Evolutionary conservation across 805 yeast species (phyloP).

Genomic region (Pichia heedii): DNA sequence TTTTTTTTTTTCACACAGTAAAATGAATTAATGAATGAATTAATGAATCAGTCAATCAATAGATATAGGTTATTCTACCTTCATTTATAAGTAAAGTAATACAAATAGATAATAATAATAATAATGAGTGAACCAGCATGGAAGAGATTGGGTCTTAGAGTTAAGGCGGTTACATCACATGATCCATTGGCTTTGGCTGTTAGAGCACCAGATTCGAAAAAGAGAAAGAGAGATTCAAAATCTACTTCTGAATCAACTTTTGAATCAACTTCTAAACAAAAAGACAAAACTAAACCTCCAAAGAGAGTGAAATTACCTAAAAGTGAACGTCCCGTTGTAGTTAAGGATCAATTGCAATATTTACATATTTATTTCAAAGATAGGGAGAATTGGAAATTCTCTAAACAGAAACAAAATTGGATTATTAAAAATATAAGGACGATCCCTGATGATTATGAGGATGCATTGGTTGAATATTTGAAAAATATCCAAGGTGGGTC

Average conservation of each 20-base stretch:
- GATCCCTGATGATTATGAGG: slow-evolving; percentile 46
- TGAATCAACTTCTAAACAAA: slow-evolving; percentile 18
- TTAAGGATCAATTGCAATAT: slow-evolving; percentile 64
- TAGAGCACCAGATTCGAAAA: slow-evolving; percentile 28
- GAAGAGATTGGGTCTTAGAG: slow-evolving; percentile 67
- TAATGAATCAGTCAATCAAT: too few relatives aligned
- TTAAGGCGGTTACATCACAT: slow-evolving; percentile 36
- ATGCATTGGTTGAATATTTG: slow-evolving; percentile 42
- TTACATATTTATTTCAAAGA: slow-evolving; percentile 50
- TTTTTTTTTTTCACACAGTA: too few relatives aligned
- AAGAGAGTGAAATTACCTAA: slow-evolving; percentile 66
- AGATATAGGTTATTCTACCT: too few relatives aligned
- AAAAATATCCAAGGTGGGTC: slow-evolving; percentile 66
- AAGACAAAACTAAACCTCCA: slow-evolving; percentile 40
- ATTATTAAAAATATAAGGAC: slow-evolving; percentile 49
- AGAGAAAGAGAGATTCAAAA: slow-evolving; percentile 22
- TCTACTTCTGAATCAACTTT: background rate
- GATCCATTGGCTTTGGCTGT: slow-evolving; percentile 35
- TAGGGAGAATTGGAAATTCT: slow-evolving; percentile 65
- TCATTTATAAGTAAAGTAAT: background rate
- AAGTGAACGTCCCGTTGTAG: slow-evolving; percentile 54
- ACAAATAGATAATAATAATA: background rate
- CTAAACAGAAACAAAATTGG: slow-evolving; percentile 86
- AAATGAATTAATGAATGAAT: too few relatives aligned
- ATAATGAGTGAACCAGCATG: slow-evolving; percentile 55